Evolutionary conservation across 176 grass and related monocot genomes (phyloP), one percentile per base, ranked within the genome.

Genomic region (Dendrocalamus sinicus): DNA sequence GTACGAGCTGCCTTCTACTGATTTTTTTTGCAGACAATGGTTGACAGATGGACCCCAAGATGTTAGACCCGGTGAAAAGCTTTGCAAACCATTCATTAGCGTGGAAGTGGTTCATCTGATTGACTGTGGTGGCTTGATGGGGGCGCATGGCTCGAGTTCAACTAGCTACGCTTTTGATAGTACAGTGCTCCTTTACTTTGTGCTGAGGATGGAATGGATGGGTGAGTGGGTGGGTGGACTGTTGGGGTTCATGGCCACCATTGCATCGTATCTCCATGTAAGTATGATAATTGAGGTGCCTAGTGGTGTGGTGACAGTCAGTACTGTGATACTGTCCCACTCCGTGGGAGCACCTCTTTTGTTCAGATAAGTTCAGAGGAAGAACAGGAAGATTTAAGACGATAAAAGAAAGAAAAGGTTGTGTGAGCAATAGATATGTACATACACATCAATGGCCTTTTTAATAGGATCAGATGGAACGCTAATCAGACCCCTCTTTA

Each of bases 211-310:
- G 46, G 14, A 24, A 22, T 28, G 81, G 70, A 37, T 73, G 2
- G 47, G 61, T 30, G 70, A 43, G 82, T 81, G 85, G 70, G 86
- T 88, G 89, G 67, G 48, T 84, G 76, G 81, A 46, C 32, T 84
- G 72, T 19, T 58, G 45, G 7, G 46, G 69, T 15, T 80, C 69
- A 46, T 60, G 80, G 11, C 50, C 85, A 83, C 80, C 80, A 46
- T 72, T 9, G 22, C 40, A 8, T 20, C 23, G 12, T 54, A 57
- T 74, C 39, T n/a, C 22, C 40, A 6, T 13, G n/a, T 39, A 69
- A 66, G 54, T 67, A 35, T 28, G 58, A 83, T 32, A 58, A 79
- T 48, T 10, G 44, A 65, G 16, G 39, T 28, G 70, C 35, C 13
- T 54, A 74, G 75, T 83, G 83, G 9, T 22, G 63, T 75, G 61